Evolutionary conservation across 139 green algal species (phyloP), one percentile per base, ranked within the genome.

Genomic region (Microglena sp.): DNA sequence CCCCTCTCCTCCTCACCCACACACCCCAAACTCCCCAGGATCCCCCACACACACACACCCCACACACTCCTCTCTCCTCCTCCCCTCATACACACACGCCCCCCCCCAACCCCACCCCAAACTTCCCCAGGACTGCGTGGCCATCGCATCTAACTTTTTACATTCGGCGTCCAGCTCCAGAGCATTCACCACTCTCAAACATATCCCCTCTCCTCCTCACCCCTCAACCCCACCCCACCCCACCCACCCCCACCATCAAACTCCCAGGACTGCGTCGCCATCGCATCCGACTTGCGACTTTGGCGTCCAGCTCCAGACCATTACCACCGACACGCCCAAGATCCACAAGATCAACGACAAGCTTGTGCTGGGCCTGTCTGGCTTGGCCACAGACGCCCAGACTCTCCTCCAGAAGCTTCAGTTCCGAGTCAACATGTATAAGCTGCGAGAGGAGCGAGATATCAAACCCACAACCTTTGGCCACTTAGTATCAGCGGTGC

Each of bases 401-500:
- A 99, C 94, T 0, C 62, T 99, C 74, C 60, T 76, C 53, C 74
- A 95, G 45, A 79, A 82, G 24, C 89, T 99, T 28, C 44, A 74
- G 8, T 98, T 99, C 78, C 84, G 80, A 60, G 90, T 99, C 82
- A 99, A 99, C 62, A 60, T 99, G 62, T 99, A 98, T 83, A 91
- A 94, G 62, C 76, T 99, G 29, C 67, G 93, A 7, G 94, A 99
- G 76, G 93, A 98, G 76, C 83, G 94, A 1, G 78, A 95, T 62
- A 99, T 99, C 81, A 89, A 85, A 74, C 40, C 94, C 26, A 80
- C 83, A 5, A 94, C 90, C 1, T 99, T 99, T 75, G 85, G 68
- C 1, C 76, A 92, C 64, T 67, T 99, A 45, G 81, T 99, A 6
- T 97, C 88, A 3, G 83, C 86, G 32, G 89, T 87, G 43, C 75